Evolutionary conservation across 345 rosid species (phyloP).

Genomic region (Erodium maritimum): DNA sequence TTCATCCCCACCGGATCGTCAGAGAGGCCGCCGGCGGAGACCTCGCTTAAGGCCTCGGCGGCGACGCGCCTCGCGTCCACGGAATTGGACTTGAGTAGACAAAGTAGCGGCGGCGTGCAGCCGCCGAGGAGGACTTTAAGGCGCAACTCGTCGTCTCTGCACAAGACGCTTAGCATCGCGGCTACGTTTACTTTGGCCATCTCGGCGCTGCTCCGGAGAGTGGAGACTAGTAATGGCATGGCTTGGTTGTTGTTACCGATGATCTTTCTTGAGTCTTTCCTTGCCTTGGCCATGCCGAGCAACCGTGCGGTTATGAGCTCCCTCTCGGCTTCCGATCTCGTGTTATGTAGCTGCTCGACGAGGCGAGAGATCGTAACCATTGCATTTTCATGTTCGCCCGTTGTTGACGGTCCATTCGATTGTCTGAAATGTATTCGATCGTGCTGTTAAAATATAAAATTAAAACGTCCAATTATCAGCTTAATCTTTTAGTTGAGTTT

Average conservation of each 20-base stretch:
- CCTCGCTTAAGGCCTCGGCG: slow-evolving; percentile 74
- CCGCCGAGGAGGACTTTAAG: slow-evolving; percentile 81
- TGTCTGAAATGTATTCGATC: slow-evolving; percentile 41
- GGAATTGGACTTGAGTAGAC: slow-evolving; percentile 62
- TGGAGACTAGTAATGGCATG: slow-evolving; percentile 74
- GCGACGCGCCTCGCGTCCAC: slow-evolving; percentile 67
- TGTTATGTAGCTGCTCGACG: slow-evolving; percentile 65
- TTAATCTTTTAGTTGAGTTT: no score
- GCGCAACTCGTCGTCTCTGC: slow-evolving; percentile 70
- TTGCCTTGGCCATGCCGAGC: slow-evolving; percentile 50
- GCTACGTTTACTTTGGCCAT: slow-evolving; percentile 69
- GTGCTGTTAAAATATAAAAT: no score
- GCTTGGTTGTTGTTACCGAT: slow-evolving; percentile 68
- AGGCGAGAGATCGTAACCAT: slow-evolving; percentile 53
- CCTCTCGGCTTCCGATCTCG: slow-evolving; percentile 59
- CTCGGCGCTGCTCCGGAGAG: slow-evolving; percentile 61
- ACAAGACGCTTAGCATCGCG: slow-evolving; percentile 42
- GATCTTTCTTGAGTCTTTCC: slow-evolving; percentile 60
- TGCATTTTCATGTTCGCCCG: slow-evolving; percentile 46
- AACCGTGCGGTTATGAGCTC: slow-evolving; percentile 66
- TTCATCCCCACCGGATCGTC: slow-evolving; percentile 78
- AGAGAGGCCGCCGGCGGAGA: slow-evolving; percentile 63
- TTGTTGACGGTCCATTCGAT: slow-evolving; percentile 26
- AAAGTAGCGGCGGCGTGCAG: slow-evolving; percentile 76
- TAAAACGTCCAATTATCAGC: no score